Conservation (phyloP, 345 rosid genomes). For the Isatis tinctoria region DNA sequence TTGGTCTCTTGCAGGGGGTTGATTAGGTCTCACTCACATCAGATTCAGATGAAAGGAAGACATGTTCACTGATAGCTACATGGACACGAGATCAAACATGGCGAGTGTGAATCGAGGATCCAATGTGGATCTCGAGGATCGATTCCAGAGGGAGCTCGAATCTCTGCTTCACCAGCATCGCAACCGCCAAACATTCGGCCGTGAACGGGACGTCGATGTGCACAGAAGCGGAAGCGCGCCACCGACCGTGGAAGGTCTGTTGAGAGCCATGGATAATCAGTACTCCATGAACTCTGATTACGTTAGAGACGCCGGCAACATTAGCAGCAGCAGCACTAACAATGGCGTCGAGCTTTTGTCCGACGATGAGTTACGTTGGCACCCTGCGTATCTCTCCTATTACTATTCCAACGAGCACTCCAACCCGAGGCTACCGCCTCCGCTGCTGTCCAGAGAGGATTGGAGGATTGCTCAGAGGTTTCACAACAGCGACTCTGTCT, state of each 20-base stretch:
- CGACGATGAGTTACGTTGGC: conserved; percentile 80
- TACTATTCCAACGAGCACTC: conserved; percentile 73
- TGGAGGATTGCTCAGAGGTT: conserved; percentile 88
- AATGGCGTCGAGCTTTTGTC: conserved; percentile 40
- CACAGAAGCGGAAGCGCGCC: conserved; percentile 93
- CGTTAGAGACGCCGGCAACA: conserved; percentile 30
- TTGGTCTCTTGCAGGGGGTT: neutral
- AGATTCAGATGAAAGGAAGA: conserved; percentile 23
- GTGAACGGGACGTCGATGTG: conserved; percentile 43
- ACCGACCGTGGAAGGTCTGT: conserved; percentile 89
- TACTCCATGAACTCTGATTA: conserved; percentile 45
- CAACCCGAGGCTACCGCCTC: conserved; percentile 88
- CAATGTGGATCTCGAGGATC: conserved; percentile 53
- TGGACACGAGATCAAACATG: conserved; percentile 50
- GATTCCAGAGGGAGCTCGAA: conserved; percentile 63
- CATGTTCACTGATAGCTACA: conserved; percentile 54
- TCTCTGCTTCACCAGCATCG: conserved; percentile 54
- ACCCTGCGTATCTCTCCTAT: conserved; percentile 72
- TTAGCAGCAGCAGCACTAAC: neutral
- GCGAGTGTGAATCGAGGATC: conserved; percentile 44
- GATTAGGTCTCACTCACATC: conserved; percentile 8
- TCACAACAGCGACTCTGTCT: conserved; percentile 52
- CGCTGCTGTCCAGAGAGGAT: conserved; percentile 80
- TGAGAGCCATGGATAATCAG: conserved; percentile 65
- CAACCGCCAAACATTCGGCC: conserved; percentile 39